Evolutionary conservation across 768 basidiomycete genomes (phyloP), one percentile per base, ranked within the genome.

Genomic region (Phlebiopsis flavidoalba): DNA sequence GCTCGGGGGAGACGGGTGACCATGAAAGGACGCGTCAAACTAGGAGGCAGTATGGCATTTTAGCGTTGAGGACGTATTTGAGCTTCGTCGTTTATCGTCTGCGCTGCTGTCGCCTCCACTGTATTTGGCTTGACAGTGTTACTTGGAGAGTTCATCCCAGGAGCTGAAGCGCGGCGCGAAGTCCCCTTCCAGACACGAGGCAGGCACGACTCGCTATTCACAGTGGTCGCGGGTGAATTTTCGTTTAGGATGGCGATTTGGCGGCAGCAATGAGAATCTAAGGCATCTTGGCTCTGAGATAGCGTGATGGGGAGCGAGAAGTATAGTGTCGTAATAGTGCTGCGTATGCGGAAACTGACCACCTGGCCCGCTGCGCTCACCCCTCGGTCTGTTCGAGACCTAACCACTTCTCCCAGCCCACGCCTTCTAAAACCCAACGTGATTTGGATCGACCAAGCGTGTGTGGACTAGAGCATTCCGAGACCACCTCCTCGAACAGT

Each of bases 361-460:
- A 98, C 95, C 71, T 98, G 96, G 3, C 93, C 95, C 8, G 89
- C 91, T 43, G 89, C 92, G 70, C 94, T 96, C 60, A 99, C 97
- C 0, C 96, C 95, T 19, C 88, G 81, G 79, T 99, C 97, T 26
- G 97, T 98, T 68, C 97, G 76, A 12, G n/a, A n/a, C n/a, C 97
- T 96, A 72, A n/a, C n/a, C 97, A 98, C 65, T 84, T 81, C 69
- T 91, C 87, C 86, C 92, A 98, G 37, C 84, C 91, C 69, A 93
- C 95, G 0, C 91, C 95, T 15, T 95, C 89, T n/a, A n/a, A 58
- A 89, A 76, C 4, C 93, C 92, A 5, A 75, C 81, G n/a, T n/a
- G n/a, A 3, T 79, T 82, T 1, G 79, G 79, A 68, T 96, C 91
- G 11, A 98, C 83, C 48, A 99, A 76, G 53, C 86, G 79, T 0